Evolutionary conservation across 2,329 filamentous ascomycete genomes (phyloP).

Genomic region (Raffaelea ambrosiae): DNA sequence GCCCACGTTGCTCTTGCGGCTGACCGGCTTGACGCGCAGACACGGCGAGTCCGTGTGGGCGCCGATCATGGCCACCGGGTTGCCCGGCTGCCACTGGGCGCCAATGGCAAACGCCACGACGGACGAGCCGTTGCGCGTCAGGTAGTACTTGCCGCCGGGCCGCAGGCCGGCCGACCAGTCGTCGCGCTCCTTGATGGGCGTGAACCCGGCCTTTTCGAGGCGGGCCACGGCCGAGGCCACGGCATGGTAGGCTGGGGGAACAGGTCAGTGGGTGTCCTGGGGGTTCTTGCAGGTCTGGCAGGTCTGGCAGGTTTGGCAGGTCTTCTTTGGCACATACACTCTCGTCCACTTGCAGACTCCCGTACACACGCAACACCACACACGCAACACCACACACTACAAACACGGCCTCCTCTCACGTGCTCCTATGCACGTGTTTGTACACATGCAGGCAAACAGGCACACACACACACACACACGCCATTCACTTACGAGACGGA

Average conservation of each 20-base stretch:
- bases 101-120: constrained; percentile 91
- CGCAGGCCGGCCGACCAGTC: constrained; percentile 72
- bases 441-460: too few species aligned
- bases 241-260: constrained; percentile 77
- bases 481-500: constrained; percentile 73
- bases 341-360: background rate
- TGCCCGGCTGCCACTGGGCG: constrained; percentile 82
- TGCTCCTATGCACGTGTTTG: too few species aligned
- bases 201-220: constrained; percentile 77
- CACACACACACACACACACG: too few species aligned
- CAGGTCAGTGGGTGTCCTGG: background rate
- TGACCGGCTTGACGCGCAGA: constrained; percentile 87
- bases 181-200: constrained; percentile 81
- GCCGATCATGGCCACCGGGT: constrained; percentile 85
- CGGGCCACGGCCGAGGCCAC: constrained; percentile 70
- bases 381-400: too few species aligned
- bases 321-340: background rate
- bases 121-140: constrained; percentile 87
- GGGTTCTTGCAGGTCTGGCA: too few species aligned
- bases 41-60: constrained; percentile 94
- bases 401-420: too few species aligned
- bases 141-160: constrained; percentile 90
- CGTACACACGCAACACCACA: too few species aligned
- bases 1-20: constrained; percentile 76
- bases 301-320: background rate